These are phyloP conservation scores for Symmetrospora coprosmae DNA, from an alignment of 768 basidiomycete species.

Conservation along the genomic window DNA sequence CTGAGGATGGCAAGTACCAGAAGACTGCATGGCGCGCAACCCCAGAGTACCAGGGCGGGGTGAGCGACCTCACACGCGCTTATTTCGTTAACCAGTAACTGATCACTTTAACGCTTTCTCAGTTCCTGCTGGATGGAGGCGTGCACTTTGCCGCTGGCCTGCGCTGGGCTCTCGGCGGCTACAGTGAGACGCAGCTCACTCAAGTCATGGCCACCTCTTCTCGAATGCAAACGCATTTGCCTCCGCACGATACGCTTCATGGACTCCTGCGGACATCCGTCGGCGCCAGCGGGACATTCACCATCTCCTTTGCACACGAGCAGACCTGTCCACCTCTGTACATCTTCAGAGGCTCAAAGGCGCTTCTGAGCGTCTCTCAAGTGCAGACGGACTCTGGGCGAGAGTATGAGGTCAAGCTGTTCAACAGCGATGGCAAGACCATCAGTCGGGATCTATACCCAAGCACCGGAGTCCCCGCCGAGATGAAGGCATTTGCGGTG, in stretches of 20 bases:
- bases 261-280: neutral
- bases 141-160: constrained; percentile 59
- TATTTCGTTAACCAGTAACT: too few species aligned
- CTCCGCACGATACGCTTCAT: neutral
- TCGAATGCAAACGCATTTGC: neutral
- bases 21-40: constrained; percentile 70
- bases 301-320: constrained; percentile 6
- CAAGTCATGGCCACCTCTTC: neutral
- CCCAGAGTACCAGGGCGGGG: constrained; percentile 48
- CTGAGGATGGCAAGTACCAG: constrained; percentile 56
- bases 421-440: too few species aligned
- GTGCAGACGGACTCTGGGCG: too few species aligned
- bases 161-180: constrained; percentile 34
- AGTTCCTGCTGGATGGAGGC: constrained; percentile 59
- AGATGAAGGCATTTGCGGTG: too few species aligned
- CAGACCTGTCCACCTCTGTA: too few species aligned
- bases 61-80: too few species aligned
- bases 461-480: too few species aligned
- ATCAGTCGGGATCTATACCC: too few species aligned
- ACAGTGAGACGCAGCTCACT: neutral
- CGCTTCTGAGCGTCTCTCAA: too few species aligned
- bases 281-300: neutral
- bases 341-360: too few species aligned
- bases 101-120: too few species aligned
- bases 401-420: too few species aligned